phyloP scores from a whole-genome alignment of 2,329 filamentous ascomycete species.

The Arthrobotrys conoides region DNA sequence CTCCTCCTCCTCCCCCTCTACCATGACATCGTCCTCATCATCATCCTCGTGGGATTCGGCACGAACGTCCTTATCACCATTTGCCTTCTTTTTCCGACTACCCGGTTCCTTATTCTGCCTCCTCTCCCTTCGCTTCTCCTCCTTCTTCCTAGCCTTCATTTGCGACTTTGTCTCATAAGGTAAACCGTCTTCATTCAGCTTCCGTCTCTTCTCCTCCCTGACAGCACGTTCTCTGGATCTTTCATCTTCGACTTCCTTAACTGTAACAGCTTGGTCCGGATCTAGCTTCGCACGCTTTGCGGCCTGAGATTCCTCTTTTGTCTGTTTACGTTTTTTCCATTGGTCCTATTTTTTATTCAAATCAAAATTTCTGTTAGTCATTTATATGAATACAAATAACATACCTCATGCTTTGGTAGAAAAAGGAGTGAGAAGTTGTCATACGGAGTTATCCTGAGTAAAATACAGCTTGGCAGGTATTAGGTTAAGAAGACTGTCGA shows the following conservation, averaged over 20 bases:
- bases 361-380: not conserved
- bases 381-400: not conserved
- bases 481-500: conserved; percentile 86
- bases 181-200: conserved; percentile 67
- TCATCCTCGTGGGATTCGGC: not conserved
- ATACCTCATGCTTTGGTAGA: not conserved
- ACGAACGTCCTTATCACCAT: not conserved
- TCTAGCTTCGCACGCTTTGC: conserved; percentile 91
- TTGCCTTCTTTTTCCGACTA: not conserved
- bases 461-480: conserved; percentile 94
- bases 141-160: conserved; percentile 71
- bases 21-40: conserved; percentile 9
- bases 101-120: conserved; percentile 41
- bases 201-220: conserved; percentile 69
- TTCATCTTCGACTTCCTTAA: conserved; percentile 93
- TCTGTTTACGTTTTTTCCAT: conserved; percentile 96
- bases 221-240: conserved; percentile 86
- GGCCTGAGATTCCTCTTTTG: conserved; percentile 85
- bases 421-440: conserved; percentile 66
- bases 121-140: conserved; percentile 59
- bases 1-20: conserved; percentile 5
- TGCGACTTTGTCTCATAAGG: conserved; percentile 68
- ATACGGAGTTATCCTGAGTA: conserved; percentile 84
- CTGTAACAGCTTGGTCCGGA: conserved; percentile 84
- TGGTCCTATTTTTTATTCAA: conserved; percentile 76